Base-by-base conservation (phyloP, 768 basidiomycete genomes). In the Amanita pseudoporphyria region DNA sequence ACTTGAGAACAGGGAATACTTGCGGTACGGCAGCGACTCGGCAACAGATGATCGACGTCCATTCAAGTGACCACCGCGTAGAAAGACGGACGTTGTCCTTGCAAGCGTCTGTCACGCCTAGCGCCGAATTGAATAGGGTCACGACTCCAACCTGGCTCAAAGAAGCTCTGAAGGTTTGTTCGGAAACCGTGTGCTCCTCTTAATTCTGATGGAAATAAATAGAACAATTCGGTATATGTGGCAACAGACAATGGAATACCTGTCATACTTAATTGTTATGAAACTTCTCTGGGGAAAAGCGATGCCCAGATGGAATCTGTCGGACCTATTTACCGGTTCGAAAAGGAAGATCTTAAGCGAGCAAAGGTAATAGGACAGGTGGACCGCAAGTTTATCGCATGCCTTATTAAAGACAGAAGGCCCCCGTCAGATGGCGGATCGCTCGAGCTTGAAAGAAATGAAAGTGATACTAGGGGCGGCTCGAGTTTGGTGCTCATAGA, bases 341-440 rank as follows among this genome's bases (percentile, higher is more conserved):
- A 13, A 45, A 76, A 74, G 54, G 65, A 68, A 22, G 78, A 82
- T 52, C 71, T 98, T 32, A 60, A 57, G 16, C 58, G 63, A 22
- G 84, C 84, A 21, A 61, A 61, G 45, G 73, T 92, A 43, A 73
- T 98, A 44, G 78, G 76, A 51, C 96, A 99, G 61, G 79, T 98
- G 39, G 96, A 98, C 64, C 65, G 70, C 53, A 99, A 97, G 67
- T 98, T 94, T 62, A 77, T 98, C 54, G 85, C 82, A 24, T 93
- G 91, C 62, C 63, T 77, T 21, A 63, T 86, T 50, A 59, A 66
- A 50, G 59, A 60, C 41, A 56, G 54, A 39, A 33, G 19, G 18
- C 43, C 54, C 30, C 51, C 46, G 4, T 5, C 28, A 9, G 56
- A 32, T 50, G 56, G 56, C 35, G 51, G 36, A 33, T 58, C 51